Evolutionary conservation across 2,329 filamentous ascomycete species (phyloP), one percentile per base, ranked within the genome.

Genomic region (Alternaria arbusti): DNA sequence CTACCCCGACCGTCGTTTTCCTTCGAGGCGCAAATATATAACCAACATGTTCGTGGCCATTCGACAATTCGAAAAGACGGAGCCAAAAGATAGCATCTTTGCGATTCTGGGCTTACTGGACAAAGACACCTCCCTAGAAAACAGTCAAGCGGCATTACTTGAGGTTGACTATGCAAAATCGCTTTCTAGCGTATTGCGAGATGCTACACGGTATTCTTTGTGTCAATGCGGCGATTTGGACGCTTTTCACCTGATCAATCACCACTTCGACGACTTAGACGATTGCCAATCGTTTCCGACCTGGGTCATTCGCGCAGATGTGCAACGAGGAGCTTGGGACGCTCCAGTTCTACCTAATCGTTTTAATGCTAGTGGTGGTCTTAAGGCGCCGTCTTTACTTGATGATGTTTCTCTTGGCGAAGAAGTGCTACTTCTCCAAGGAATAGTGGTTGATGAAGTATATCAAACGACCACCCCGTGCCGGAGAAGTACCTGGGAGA

Each of bases 281-380:
- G 26, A 50, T 5, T 15, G 0, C 4, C 47, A 50, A 22, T 6
- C 2, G 0, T 50, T 30, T 15, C 17, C 47, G 13, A 50, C 47
- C 6, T 50, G 47, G 47, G 6, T 17, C 3, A 2, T 15, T 50
- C 47, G 47, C 5, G n/a, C 3, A 20, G 47, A 50, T 5, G 0
- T 13, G 6, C 46, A 3, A 12, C 10, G 6, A 3, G 10, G 3
- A 12, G 2, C 5, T 12, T 0, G 7, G 1, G 5, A 12, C 5
- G 4, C 11, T 17, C 0, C 1, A 1, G 0, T 0, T 1, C 25
- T 49, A 5, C 46, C 46, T 5, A 1, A 1, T 7, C 1, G 2
- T 6, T 22, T 9, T 12, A 8, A 13, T 3, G 17, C 26, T 13
- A 6, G 6, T 0, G 12, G 3, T 1, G 47, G 26, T 2, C 47